These are phyloP conservation scores for Colletotrichum sidae DNA, from an alignment of 2,329 filamentous ascomycete species.

Conservation along the genomic window DNA sequence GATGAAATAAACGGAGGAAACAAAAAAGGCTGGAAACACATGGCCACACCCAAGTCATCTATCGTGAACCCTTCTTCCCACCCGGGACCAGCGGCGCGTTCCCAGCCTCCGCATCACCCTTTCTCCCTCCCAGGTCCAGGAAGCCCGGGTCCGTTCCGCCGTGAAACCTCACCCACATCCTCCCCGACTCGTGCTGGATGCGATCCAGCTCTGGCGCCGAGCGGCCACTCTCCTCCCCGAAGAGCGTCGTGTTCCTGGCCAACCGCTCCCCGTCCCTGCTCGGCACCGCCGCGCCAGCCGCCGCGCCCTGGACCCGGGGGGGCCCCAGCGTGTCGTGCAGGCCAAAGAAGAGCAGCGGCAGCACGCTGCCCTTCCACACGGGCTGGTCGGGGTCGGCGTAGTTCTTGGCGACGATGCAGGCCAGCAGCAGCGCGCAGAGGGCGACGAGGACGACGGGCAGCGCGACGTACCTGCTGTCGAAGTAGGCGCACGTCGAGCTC, in stretches of 20 bases:
- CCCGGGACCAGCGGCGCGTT: not conserved
- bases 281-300: not conserved
- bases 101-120: conserved; percentile 15
- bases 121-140: conserved; percentile 17
- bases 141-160: conserved; percentile 28
- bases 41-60: too few species aligned
- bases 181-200: conserved; percentile 24
- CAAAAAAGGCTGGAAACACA: too few species aligned
- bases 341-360: conserved; percentile 28
- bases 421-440: conserved; percentile 20
- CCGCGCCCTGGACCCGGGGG: not conserved
- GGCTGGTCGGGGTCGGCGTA: conserved; percentile 31
- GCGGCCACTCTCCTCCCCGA: conserved; percentile 6
- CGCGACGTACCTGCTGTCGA: conserved; percentile 20
- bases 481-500: conserved; percentile 21
- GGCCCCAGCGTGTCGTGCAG: conserved; percentile 9
- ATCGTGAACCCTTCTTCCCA: not conserved
- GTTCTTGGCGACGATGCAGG: conserved; percentile 26
- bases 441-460: conserved; percentile 15
- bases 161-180: conserved; percentile 28
- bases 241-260: conserved; percentile 22
- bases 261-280: not conserved
- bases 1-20: too few species aligned
- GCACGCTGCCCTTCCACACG: conserved; percentile 33
- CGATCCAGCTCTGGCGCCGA: conserved; percentile 21